A percentile compares a stretch with the other conserved stretches of the same genome.
Evolutionary conservation across 257 asterid genomes (phyloP).

Genomic region (Nicotiana obtusifolia): DNA sequence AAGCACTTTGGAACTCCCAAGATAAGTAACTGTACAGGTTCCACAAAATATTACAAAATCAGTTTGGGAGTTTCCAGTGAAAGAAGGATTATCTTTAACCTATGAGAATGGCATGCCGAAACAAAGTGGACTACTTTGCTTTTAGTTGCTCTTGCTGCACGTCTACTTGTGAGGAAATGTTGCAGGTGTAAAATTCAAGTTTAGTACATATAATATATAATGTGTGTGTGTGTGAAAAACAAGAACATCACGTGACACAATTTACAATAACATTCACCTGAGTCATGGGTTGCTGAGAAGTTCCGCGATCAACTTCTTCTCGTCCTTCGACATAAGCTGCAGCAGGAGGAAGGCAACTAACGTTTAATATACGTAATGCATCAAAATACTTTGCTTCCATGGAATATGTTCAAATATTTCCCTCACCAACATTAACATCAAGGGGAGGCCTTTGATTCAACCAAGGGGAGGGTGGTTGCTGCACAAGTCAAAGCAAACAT

Average conservation of each 20-base stretch:
- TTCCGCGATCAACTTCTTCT: slow-evolving; percentile 76
- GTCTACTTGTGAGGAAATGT: neutral
- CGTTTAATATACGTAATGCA: neutral
- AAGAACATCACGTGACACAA: neutral
- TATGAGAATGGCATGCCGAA: neutral
- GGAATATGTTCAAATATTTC: slow-evolving; percentile 4
- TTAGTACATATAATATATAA: neutral
- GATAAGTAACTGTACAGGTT: neutral
- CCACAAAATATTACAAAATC: neutral
- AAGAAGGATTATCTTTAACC: neutral
- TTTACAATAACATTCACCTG: slow-evolving; percentile 46
- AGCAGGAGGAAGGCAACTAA: slow-evolving; percentile 13
- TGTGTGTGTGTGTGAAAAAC: neutral
- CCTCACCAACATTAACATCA: slow-evolving; percentile 94
- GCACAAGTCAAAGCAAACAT: slow-evolving; percentile 26
- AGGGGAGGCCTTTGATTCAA: slow-evolving; percentile 81
- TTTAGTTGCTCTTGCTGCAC: neutral
- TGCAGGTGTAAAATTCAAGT: neutral
- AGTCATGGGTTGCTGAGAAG: slow-evolving; percentile 65
- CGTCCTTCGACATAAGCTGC: slow-evolving; percentile 86
- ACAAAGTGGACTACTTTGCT: neutral
- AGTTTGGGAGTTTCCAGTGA: neutral
- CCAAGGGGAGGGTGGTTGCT: slow-evolving; percentile 89
- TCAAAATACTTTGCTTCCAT: slow-evolving; percentile 14
- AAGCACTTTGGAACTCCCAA: neutral